Base-by-base conservation (phyloP, 2,329 filamentous ascomycete genomes). In the Ascosphaera apis region DNA sequence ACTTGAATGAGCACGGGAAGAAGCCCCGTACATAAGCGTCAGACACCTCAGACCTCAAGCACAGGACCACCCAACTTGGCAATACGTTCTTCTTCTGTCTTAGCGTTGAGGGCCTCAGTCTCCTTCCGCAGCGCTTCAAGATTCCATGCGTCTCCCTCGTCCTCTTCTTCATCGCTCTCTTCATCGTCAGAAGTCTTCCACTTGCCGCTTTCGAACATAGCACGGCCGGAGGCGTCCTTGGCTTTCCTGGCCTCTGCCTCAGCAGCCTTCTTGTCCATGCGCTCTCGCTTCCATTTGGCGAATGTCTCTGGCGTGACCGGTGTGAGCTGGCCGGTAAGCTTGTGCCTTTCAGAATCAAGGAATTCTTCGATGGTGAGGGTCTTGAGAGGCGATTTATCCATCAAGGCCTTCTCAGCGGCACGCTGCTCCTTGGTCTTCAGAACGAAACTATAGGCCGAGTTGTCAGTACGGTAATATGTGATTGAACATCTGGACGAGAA, bases 371-470 rank as follows among this genome's bases (percentile, higher is more conserved):
- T 67, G 1, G 88, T 98, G 36, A 98, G 67, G 1, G 88, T 93
- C 53, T 84, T 83, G 39, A 95, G 66, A 4, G 91, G 86, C 5
- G 80, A 91, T 60, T 98, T 98, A 56, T 95, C 88, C 66, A 92
- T 66, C 38, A 93, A 61, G 2, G 88, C 88, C 61, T 93, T 98
- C 57, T 98, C 91, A 15, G 83, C 83, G 2, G 82, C 83, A 46
- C 82, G 71, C 55, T 98, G 88, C 54, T 95, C 91, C 58, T 91
- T 93, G 13, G 88, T 98, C 65, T 98, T 98, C 42, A 98, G 68
- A 31, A 98, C 65, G 62, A 95, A 98, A 39, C 83, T 91, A 48
- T 33, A 38, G 32, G 4, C 5, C 30, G 36, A 37, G 40, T 35
- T 40, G 40, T 41, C 36, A 47, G 43, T 33, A n/a, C 34, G n/a